phyloP scores from a whole-genome alignment of 495 filamentous ascomycete genomes.

The Neurospora cerealis region DNA sequence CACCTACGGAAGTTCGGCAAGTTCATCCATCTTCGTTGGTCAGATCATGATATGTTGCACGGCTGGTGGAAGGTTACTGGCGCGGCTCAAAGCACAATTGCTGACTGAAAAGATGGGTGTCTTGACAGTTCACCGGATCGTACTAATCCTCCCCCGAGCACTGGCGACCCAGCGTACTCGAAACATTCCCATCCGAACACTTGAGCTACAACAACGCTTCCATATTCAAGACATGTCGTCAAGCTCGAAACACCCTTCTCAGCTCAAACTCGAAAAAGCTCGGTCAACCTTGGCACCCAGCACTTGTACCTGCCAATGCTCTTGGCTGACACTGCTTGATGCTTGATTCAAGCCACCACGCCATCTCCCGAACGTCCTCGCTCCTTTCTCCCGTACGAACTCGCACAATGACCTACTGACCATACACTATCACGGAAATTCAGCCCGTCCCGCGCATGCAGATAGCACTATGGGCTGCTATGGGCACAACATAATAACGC shows the following conservation, averaged over 20 bases:
- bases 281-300: neutral
- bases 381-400: neutral
- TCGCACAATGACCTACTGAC: neutral
- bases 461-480: neutral
- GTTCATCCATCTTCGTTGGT: neutral
- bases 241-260: neutral
- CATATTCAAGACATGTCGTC: neutral
- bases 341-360: neutral
- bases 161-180: too few species aligned
- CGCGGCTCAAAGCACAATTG: neutral
- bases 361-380: neutral
- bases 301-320: neutral
- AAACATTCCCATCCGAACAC: neutral
- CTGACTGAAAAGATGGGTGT: neutral
- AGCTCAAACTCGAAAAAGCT: neutral
- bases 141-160: neutral
- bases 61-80: neutral
- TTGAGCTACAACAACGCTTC: neutral
- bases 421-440: neutral
- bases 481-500: neutral
- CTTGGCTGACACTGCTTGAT: neutral
- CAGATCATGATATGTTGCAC: neutral
- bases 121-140: neutral
- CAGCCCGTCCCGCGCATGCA: neutral
- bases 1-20: neutral